phyloP scores from a whole-genome alignment of 2,329 filamentous ascomycete genomes.

The Paraphaeosphaeria minitans region DNA sequence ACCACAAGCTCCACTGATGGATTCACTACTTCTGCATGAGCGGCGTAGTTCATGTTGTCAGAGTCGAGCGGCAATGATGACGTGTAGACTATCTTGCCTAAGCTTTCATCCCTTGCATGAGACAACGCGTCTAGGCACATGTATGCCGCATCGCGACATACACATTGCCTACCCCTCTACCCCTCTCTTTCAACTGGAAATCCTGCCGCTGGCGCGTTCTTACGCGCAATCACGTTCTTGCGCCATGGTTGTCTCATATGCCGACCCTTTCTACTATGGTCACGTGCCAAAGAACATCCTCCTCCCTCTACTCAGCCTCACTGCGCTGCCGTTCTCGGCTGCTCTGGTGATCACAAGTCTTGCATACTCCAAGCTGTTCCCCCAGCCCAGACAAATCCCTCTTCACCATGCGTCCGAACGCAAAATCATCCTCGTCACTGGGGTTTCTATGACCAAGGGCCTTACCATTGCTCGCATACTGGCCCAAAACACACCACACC shows the following conservation, averaged over 20 bases:
- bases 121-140: slow-evolving; percentile 14
- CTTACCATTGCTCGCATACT: slow-evolving; percentile 69
- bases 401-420: slow-evolving; percentile 22
- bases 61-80: slow-evolving; percentile 31
- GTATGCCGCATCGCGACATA: slow-evolving; percentile 2
- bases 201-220: slow-evolving; percentile 5
- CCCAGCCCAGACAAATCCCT: slow-evolving; percentile 14
- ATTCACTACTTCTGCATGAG: not conserved
- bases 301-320: slow-evolving; percentile 52
- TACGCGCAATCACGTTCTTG: slow-evolving; percentile 23
- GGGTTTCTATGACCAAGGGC: slow-evolving; percentile 74
- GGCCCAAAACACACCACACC: slow-evolving; percentile 64
- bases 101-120: slow-evolving; percentile 19
- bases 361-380: slow-evolving; percentile 24
- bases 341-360: slow-evolving; percentile 31
- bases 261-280: slow-evolving; percentile 34
- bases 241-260: slow-evolving; percentile 6
- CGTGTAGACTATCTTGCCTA: slow-evolving; percentile 30
- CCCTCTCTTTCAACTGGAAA: slow-evolving; percentile 13
- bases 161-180: slow-evolving; percentile 27
- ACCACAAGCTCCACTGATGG: not conserved
- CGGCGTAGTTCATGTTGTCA: not conserved
- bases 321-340: slow-evolving; percentile 57
- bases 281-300: slow-evolving; percentile 57
- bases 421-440: slow-evolving; percentile 71